Evolutionary conservation across 225 moss, liverwort and hornwort species (phyloP), one percentile per base, ranked within the genome.

Genomic region (Physcomitrellopsis africana): DNA sequence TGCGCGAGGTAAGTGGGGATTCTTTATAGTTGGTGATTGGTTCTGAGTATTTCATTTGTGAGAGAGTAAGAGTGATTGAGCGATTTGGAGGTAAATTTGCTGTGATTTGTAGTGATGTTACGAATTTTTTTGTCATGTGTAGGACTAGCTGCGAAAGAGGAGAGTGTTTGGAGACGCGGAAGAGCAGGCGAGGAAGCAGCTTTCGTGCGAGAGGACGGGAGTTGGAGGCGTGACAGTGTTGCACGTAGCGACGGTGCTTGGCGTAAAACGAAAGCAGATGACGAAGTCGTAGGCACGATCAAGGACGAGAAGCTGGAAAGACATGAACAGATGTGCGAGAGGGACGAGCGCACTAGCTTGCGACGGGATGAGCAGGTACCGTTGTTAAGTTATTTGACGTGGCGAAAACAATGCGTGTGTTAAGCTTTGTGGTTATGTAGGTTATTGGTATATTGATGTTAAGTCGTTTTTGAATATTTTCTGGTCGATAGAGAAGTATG

Each of bases 221-320:
- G 77, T 41, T 94, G 97, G 97, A 86, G 97, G 76, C 93, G 86
- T 62, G 88, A 88, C 65, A 27, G 20, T 54, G 78, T 57, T 42
- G 85, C 75, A 47, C 97, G 97, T 45, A 99, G 93, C 72, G 94
- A 94, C 58, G 97, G 97, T 54, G 78, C 87, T 24, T 99, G 97
- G 97, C 92, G 97, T 73, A 90, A 77, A 81, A 82, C 88, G 41
- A 77, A 74, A 79, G 70, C 79, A 66, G 87, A 81, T 16, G 97
- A 93, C 42, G 94, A 94, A 62, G 79, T 76, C 69, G 16, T 53
- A 57, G 67, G 75, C 29, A 56, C 37, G 72, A 47, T 74, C 9
- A 91, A 89, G 77, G 94, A 94, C 23, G 94, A 91, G 42, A 94
- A 83, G 72, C 53, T 54, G n/a, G 89, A 92, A 79, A 91, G 88